Evolutionary conservation across 257 asterid genomes (phyloP).

Genomic region (Ballota nigra): DNA sequence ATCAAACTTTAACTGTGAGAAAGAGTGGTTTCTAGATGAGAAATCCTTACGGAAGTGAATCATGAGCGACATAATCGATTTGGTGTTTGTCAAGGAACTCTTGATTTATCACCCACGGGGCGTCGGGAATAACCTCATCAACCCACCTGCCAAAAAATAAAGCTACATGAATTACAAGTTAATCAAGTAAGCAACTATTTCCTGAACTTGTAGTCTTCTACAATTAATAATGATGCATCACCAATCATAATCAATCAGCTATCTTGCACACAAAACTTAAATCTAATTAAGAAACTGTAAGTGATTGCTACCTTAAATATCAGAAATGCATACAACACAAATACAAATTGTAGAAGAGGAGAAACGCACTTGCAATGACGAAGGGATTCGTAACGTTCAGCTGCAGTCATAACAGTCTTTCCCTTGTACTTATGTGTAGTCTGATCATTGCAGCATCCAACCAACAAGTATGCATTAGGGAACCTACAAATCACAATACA

Average conservation of each 20-base stretch:
- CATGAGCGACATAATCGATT: slow-evolving; percentile 81
- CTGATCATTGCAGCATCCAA: slow-evolving; percentile 78
- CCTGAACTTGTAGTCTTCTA: background rate
- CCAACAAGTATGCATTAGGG: slow-evolving; percentile 62
- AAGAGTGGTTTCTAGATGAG: slow-evolving; percentile 8
- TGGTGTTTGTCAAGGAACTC: slow-evolving; percentile 74
- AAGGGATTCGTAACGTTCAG: slow-evolving; percentile 74
- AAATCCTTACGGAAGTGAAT: slow-evolving; percentile 77
- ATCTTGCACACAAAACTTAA: background rate
- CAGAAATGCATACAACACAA: background rate
- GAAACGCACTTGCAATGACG: slow-evolving; percentile 67
- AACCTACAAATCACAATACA: slow-evolving; percentile 49
- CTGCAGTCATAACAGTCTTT: slow-evolving; percentile 70
- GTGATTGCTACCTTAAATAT: background rate
- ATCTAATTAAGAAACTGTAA: background rate
- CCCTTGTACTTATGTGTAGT: slow-evolving; percentile 74
- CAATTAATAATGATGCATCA: background rate
- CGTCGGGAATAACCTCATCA: slow-evolving; percentile 88
- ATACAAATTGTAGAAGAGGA: background rate
- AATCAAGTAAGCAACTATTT: background rate
- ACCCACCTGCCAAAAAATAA: slow-evolving; percentile 58
- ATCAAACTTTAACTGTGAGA: slow-evolving; percentile 2
- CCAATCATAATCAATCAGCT: background rate
- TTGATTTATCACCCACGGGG: slow-evolving; percentile 77
- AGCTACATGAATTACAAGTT: background rate